phyloP scores from a whole-genome alignment of 768 basidiomycete genomes.

The Solioccasus polychromus region DNA sequence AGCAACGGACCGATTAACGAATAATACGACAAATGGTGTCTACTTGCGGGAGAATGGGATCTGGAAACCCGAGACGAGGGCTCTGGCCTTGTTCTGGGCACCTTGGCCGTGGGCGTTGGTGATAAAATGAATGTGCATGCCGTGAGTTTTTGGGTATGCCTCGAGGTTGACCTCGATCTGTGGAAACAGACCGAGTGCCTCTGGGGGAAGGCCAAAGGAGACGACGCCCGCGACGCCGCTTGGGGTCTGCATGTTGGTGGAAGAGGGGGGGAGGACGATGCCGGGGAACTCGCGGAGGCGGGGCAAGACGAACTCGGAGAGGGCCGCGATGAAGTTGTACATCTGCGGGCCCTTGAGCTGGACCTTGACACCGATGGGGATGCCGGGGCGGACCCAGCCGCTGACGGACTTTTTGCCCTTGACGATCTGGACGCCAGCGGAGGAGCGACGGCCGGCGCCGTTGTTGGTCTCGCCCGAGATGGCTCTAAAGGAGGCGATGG shows the following conservation, averaged over 20 bases:
- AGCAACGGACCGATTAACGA: slow-evolving; percentile 6
- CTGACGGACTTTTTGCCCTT: slow-evolving; percentile 63
- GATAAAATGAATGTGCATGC: slow-evolving; percentile 93
- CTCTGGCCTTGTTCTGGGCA: slow-evolving; percentile 85
- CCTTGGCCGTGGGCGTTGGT: slow-evolving; percentile 87
- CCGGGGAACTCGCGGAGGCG: slow-evolving; percentile 89
- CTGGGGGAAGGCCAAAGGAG: slow-evolving; percentile 79
- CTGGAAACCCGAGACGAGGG: slow-evolving; percentile 87
- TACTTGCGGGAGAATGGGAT: slow-evolving; percentile 71
- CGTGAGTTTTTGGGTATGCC: slow-evolving; percentile 78
- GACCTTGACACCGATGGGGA: slow-evolving; percentile 87
- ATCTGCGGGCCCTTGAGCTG: slow-evolving; percentile 87
- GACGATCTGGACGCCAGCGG: slow-evolving; percentile 78
- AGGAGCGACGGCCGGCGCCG: slow-evolving; percentile 67
- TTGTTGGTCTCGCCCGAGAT: slow-evolving; percentile 79
- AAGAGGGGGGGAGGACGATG: slow-evolving; percentile 71
- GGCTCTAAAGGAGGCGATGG: slow-evolving; percentile 83
- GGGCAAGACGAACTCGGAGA: slow-evolving; percentile 94
- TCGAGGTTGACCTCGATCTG: slow-evolving; percentile 95
- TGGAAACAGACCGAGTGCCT: slow-evolving; percentile 88
- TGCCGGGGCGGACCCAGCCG: slow-evolving; percentile 81
- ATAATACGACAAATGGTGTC: background rate
- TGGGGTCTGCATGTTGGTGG: slow-evolving; percentile 66
- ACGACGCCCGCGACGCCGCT: slow-evolving; percentile 85
- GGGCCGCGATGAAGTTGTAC: slow-evolving; percentile 88